These are phyloP conservation scores for Magnaporthiopsis incrustans DNA, from an alignment of 2,329 filamentous ascomycete species.

Conservation along the genomic window DNA sequence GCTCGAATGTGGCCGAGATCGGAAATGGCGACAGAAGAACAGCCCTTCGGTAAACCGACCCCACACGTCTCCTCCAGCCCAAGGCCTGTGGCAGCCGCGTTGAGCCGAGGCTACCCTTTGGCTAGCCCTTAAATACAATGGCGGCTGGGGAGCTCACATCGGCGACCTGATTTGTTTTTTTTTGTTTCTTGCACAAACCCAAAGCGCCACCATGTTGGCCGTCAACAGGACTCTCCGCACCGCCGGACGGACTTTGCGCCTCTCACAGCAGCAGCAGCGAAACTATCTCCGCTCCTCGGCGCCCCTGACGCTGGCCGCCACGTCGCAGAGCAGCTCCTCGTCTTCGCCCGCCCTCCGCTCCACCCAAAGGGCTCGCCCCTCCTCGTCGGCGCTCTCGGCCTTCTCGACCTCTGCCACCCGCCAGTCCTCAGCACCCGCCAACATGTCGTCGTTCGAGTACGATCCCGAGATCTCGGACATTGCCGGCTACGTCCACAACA, in stretches of 20 bases:
- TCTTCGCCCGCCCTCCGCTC: slow-evolving; percentile 3
- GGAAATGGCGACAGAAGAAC: neutral
- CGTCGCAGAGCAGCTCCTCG: neutral
- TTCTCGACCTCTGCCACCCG: slow-evolving; percentile 7
- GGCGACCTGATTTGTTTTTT: neutral
- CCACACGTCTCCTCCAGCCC: neutral
- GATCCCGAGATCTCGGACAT: slow-evolving; percentile 94
- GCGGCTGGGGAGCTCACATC: neutral
- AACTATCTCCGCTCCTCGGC: neutral
- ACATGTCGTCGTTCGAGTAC: slow-evolving; percentile 54
- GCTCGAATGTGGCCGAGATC: neutral
- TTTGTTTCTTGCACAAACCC: neutral
- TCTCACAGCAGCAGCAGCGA: slow-evolving; percentile 4
- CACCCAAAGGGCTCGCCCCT: neutral
- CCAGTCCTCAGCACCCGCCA: slow-evolving; percentile 31
- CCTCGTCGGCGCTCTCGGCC: neutral
- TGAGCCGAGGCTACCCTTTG: neutral
- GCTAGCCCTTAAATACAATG: neutral
- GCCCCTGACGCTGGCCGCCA: slow-evolving; percentile 2
- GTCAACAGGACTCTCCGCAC: slow-evolving; percentile 6
- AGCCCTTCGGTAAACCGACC: neutral
- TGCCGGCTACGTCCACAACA: slow-evolving; percentile 89
- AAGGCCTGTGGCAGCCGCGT: neutral
- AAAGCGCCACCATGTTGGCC: slow-evolving; percentile 4
- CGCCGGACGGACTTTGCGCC: slow-evolving; percentile 6